A percentile compares a stretch with the other conserved stretches of the same genome.
Evolutionary conservation across 2,329 filamentous ascomycete species (phyloP).

Genomic region (Periconia sp.): DNA sequence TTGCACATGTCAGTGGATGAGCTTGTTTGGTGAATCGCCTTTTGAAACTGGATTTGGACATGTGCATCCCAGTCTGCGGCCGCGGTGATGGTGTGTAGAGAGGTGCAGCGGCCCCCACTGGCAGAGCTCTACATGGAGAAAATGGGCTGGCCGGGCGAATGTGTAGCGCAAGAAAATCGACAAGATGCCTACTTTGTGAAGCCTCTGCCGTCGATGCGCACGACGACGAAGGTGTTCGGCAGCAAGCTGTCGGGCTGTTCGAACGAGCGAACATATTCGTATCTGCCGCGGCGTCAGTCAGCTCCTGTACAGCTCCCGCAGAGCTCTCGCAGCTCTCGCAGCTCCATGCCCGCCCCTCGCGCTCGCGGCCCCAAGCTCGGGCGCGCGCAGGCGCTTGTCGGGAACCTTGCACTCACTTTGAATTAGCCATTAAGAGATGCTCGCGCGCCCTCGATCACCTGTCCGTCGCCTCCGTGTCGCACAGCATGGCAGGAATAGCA

Average conservation of each 20-base stretch:
- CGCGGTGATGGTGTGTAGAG: background rate
- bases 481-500: constrained; percentile 13
- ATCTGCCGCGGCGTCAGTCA: constrained; percentile 60
- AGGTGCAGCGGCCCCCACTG: constrained; percentile 19
- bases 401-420: constrained; percentile 17
- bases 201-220: constrained; percentile 90
- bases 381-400: background rate
- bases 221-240: constrained; percentile 93
- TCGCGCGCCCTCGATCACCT: constrained; percentile 2
- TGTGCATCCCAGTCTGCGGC: constrained; percentile 3
- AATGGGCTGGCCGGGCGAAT: constrained; percentile 6
- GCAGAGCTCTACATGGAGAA: constrained; percentile 6
- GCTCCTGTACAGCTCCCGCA: background rate
- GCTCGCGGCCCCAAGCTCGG: background rate
- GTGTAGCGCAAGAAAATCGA: constrained; percentile 7
- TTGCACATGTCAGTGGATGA: constrained; percentile 6
- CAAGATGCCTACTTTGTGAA: constrained; percentile 77
- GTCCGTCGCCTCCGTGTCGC: constrained; percentile 6
- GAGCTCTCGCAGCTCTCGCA: background rate
- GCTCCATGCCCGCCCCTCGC: background rate
- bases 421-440: constrained; percentile 23
- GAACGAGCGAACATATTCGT: constrained; percentile 91
- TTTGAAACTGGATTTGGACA: constrained; percentile 5
- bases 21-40: constrained; percentile 8
- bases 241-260: constrained; percentile 82